These are phyloP conservation scores for Myriosclerotinia scirpicola DNA, from an alignment of 2,329 filamentous ascomycete species.

Conservation along the genomic window DNA sequence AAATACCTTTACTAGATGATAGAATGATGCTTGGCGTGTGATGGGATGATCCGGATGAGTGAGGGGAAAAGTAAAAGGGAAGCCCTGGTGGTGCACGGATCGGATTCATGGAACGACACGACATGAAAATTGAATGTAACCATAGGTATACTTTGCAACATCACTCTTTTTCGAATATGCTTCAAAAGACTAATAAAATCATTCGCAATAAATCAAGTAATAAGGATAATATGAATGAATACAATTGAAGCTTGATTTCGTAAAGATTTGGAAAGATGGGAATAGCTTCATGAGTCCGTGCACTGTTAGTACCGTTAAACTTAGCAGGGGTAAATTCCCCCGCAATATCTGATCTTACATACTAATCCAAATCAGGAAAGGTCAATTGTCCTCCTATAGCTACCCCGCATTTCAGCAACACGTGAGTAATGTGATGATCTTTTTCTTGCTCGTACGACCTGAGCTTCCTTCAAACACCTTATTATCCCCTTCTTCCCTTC, in stretches of 20 bases:
- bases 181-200: too few relatives aligned
- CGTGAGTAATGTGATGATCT: constrained; percentile 21
- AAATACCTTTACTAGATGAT: not conserved
- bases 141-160: not conserved
- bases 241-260: too few relatives aligned
- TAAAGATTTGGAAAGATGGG: too few relatives aligned
- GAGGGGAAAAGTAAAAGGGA: not conserved
- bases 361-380: not conserved
- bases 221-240: too few relatives aligned
- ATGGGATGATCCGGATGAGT: not conserved
- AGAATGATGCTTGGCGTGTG: too few relatives aligned
- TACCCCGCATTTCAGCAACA: constrained; percentile 26
- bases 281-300: too few relatives aligned
- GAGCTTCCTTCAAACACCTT: not conserved
- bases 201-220: too few relatives aligned
- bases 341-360: not conserved
- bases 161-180: too few relatives aligned
- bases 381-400: not conserved
- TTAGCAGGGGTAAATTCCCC: not conserved
- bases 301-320: too few relatives aligned
- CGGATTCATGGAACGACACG: too few relatives aligned
- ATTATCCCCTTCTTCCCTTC: not conserved
- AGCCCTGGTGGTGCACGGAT: not conserved
- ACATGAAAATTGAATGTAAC: too few relatives aligned
- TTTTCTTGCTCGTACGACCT: constrained; percentile 15